Conservation (phyloP, 345 rosid species). For the Citrus maxima region DNA sequence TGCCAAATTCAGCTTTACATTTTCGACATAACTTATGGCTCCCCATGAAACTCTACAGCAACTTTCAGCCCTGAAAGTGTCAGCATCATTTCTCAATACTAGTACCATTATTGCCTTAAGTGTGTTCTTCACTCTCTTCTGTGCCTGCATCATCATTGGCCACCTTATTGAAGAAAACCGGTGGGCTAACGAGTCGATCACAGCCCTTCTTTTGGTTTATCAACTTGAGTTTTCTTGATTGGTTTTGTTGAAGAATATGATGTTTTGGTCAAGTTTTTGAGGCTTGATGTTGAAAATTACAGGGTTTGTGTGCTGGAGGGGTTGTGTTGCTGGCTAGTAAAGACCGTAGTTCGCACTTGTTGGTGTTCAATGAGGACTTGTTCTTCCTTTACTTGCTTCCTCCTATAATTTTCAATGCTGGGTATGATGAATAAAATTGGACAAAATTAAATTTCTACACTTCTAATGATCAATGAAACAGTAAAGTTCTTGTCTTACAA, state of each 20-base stretch:
- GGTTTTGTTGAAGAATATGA: background rate
- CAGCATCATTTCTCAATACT: constrained; percentile 30
- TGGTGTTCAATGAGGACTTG: constrained; percentile 57
- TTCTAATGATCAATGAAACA: background rate
- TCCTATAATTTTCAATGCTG: constrained; percentile 76
- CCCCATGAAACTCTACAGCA: constrained; percentile 26
- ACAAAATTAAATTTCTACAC: background rate
- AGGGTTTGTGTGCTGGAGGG: constrained; percentile 62
- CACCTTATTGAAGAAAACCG: constrained; percentile 68
- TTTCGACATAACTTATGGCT: constrained; percentile 24
- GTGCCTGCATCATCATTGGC: constrained; percentile 58
- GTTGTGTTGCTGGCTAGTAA: constrained; percentile 46
- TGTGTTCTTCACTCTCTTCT: constrained; percentile 60
- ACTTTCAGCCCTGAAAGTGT: constrained; percentile 13
- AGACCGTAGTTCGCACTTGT: constrained; percentile 31
- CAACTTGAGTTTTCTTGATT: constrained; percentile 3
- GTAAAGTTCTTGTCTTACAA: background rate
- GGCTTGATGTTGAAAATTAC: background rate
- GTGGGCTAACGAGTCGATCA: constrained; percentile 74
- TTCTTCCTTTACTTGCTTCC: constrained; percentile 80
- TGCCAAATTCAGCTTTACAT: constrained; percentile 13
- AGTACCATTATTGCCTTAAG: constrained; percentile 45
- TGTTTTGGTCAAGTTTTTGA: background rate
- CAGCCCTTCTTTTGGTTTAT: constrained; percentile 57
- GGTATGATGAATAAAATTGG: constrained; percentile 31